A percentile compares a stretch with the other conserved stretches of the same genome.
phyloP scores from a whole-genome alignment of 2,329 filamentous ascomycete species.

The Metarhizium album region DNA sequence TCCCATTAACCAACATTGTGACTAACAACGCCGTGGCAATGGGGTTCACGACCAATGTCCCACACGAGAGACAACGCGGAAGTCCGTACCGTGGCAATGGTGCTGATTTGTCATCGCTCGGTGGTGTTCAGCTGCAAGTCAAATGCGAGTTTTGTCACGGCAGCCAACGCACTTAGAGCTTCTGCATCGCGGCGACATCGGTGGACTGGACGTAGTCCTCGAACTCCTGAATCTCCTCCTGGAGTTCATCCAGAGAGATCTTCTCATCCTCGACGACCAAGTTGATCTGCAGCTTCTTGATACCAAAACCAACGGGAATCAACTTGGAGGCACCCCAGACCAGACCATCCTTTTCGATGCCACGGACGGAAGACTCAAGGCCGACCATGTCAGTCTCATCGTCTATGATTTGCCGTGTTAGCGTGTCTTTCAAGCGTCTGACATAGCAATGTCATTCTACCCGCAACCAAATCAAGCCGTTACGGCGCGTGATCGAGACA shows the following conservation, averaged over 20 bases:
- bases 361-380: constrained; percentile 70
- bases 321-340: constrained; percentile 91
- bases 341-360: constrained; percentile 85
- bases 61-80: not conserved
- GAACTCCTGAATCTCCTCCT: constrained; percentile 69
- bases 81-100: not conserved
- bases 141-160: not conserved
- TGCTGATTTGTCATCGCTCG: not conserved
- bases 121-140: not conserved
- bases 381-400: constrained; percentile 87
- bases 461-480: not conserved
- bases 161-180: constrained; percentile 51
- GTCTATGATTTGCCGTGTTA: constrained; percentile 35
- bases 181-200: constrained; percentile 85
- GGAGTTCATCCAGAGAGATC: constrained; percentile 75
- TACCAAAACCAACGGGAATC: constrained; percentile 87
- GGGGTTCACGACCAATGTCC: not conserved
- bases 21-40: not conserved
- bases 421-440: not conserved
- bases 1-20: not conserved
- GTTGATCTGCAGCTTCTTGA: constrained; percentile 99
- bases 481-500: not conserved
- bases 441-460: not conserved
- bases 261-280: constrained; percentile 96
- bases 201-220: constrained; percentile 96